Evolutionary conservation across 306 rosid species (phyloP), one percentile per base, ranked within the genome.

Genomic region (Vicia villosa): DNA sequence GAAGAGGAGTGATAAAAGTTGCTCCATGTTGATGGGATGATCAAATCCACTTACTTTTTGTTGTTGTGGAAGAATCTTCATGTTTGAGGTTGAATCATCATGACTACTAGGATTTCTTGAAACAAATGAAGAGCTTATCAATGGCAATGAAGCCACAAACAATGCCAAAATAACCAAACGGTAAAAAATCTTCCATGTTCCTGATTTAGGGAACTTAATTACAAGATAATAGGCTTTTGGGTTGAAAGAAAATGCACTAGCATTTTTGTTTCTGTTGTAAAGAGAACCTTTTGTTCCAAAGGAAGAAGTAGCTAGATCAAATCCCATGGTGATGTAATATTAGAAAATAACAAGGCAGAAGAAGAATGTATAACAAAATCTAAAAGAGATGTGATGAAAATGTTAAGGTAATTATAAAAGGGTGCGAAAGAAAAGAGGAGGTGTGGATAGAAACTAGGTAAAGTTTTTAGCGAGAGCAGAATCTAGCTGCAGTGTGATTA

Each of bases 401-500:
- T 37, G 15, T 9, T 32, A 32, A 59, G 20, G 17, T 17, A 10
- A 22, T 0, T 32, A 47, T 2, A 47, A 16, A 15, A 14, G 15
- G 22, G 32, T 15, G 40, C 15, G 55, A 73, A 64, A 30, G 37
- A 72, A 70, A 42, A 61, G 13, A 42, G 13, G 4, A 10, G 51
- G 61, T 17, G 34, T 10, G 28, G 10, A 1, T 10, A 26, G 37
- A 24, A 55, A 6, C 6, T 7, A 2, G 14, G 36, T 5, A 5
- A 55, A 24, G 13, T 22, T 55, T 24, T 19, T 87, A 92, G 86
- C 97, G 96, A 74, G 84, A 76, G 74, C 96, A 92, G 45, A 92
- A 92, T 69, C 95, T 83, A 19, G 95, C 77, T 4, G 90, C 90
- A 22, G 97, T 92, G 79, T 92, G 97, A 56, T 92, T 92, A 32